Percentiles rank a stretch among this genome's conserved stretches.
phyloP scores from a whole-genome alignment of 108 stramenopile species.

The Cylindrotheca fusiformis region DNA sequence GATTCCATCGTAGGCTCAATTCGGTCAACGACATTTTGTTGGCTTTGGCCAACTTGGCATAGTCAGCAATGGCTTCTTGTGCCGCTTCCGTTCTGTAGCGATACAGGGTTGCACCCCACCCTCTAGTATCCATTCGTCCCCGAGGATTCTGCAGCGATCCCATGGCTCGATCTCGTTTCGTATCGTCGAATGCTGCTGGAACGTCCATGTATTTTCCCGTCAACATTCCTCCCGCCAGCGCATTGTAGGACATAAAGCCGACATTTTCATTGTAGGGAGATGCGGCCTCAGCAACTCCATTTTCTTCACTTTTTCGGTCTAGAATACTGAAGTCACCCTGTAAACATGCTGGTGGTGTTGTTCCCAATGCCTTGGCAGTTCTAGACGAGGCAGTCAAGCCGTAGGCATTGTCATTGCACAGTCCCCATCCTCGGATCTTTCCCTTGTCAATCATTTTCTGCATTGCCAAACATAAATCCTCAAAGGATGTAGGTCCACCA shows the following conservation, averaged over 20 bases:
- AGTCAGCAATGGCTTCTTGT: conserved; percentile 71
- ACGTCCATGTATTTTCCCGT: conserved; percentile 84
- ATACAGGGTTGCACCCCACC: conserved; percentile 84
- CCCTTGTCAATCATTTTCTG: conserved; percentile 77
- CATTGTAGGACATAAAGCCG: conserved; percentile 90
- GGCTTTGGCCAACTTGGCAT: conserved; percentile 68
- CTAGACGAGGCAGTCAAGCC: conserved; percentile 80
- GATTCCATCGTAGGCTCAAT: conserved; percentile 77
- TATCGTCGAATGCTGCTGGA: conserved; percentile 74
- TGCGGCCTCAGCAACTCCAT: conserved; percentile 89
- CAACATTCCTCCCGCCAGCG: conserved; percentile 87
- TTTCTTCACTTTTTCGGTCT: conserved; percentile 86
- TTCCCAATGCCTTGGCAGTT: conserved; percentile 74
- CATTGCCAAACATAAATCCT: conserved; percentile 82
- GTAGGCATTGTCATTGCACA: conserved; percentile 91
- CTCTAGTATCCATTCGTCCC: conserved; percentile 81
- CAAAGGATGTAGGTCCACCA: conserved; percentile 79
- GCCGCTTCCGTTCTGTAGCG: conserved; percentile 83
- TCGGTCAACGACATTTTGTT: conserved; percentile 78
- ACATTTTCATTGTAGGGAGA: conserved; percentile 88
- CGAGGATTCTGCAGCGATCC: conserved; percentile 54
- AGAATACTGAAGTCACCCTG: conserved; percentile 86
- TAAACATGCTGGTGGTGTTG: conserved; percentile 78
- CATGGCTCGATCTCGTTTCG: conserved; percentile 47
- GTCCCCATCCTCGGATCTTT: conserved; percentile 86